Evolutionary conservation across 768 basidiomycete species (phyloP), one percentile per base, ranked within the genome.

Genomic region (Phlebiopsis gigantea): DNA sequence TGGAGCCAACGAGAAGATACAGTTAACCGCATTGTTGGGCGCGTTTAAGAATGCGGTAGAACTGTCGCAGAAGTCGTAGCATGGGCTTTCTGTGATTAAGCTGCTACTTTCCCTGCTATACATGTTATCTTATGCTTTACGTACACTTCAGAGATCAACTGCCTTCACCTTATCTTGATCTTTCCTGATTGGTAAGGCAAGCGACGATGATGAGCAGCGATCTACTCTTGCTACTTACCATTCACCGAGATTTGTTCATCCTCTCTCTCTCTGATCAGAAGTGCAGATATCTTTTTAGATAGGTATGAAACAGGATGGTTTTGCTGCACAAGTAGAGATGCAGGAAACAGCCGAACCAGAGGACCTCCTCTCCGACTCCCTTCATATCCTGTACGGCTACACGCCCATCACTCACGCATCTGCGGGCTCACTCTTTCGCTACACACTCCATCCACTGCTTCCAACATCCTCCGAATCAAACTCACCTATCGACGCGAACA

Each of bases 41-140:
- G 89, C 89, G 5, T 96, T 98, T 77, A 99, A 99, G 71, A 88
- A 90, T 59, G 84, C 91, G 0, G 90, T 97, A 6, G 92, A 96
- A 66, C 66, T 92, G 46, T 79, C 85, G 29, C n/a, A 34, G 31
- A 51, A 41, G 21, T 19, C 50, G 24, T 51, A 39, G n/a, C 21
- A 48, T 19, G 30, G 17, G 9, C 42, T 5, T 44, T 46, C 25
- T 17, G n/a, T n/a, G n/a, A n/a, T n/a, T n/a, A n/a, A n/a, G n/a
- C n/a, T 22, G 46, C 17, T 46, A 24, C 15, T 24, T 22, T 10
- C 46, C 10, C 34, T 48, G 9, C 9, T 44, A 34, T 41, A 1
- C 14, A 28, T 30, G 24, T 42, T 54, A 30, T 29, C 31, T 4
- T 28, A n/a, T 39, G 21, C 34, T 51, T 12, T 41, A 2, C 19